phyloP scores from a whole-genome alignment of 345 rosid genomes.

The Eucalyptus regnans region DNA sequence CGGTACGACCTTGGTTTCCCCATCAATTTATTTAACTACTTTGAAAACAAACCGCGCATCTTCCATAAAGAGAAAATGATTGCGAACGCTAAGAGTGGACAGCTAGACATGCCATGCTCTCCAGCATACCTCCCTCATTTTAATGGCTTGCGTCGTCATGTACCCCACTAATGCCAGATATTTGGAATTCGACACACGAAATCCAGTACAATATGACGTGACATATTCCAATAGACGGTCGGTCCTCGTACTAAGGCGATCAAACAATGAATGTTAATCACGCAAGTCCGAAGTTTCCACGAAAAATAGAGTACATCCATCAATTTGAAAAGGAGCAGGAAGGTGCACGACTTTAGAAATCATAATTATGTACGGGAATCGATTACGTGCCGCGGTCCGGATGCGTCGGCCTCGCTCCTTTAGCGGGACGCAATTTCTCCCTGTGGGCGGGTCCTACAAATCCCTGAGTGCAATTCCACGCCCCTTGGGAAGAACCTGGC shows the following conservation, averaged over 20 bases:
- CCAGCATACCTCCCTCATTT: not conserved
- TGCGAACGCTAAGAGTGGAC: not conserved
- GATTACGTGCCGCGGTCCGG: not conserved
- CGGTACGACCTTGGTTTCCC: not conserved
- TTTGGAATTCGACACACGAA: not conserved
- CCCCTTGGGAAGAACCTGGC: not conserved
- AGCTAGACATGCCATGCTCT: not conserved
- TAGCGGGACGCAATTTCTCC: not conserved
- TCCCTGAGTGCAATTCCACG: not conserved
- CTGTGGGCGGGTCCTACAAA: not conserved
- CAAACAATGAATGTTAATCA: not conserved
- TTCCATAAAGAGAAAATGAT: not conserved
- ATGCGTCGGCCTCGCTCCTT: not conserved
- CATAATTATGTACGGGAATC: not conserved
- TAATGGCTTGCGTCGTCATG: rapidly evolving
- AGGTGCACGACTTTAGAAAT: not conserved
- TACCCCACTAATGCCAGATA: not conserved
- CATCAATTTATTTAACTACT: not conserved
- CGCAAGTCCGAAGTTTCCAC: not conserved
- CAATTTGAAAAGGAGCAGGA: not conserved
- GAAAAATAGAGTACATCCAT: not conserved
- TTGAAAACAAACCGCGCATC: rapidly evolving
- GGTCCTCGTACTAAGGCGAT: not conserved
- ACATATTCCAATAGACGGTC: not conserved
- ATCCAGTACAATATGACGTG: not conserved